phyloP scores from a whole-genome alignment of 176 grass and related monocot species.

The Ananas comosus region DNA sequence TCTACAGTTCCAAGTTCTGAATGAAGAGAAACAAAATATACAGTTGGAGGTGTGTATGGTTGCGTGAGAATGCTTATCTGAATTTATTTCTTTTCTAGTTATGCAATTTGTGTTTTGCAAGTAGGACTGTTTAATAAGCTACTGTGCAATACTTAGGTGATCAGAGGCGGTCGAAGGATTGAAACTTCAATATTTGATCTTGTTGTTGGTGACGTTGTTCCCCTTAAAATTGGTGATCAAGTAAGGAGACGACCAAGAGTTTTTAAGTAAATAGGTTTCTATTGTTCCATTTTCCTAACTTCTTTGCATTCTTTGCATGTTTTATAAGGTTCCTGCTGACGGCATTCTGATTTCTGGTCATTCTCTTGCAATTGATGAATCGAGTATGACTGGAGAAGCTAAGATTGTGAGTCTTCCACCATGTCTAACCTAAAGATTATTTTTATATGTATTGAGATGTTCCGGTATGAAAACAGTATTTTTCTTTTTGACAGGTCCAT shows the following conservation, averaged over 20 bases:
- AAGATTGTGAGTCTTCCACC: conserved; percentile 54
- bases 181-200: conserved; percentile 84
- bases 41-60: conserved; percentile 62
- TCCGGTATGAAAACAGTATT: not conserved
- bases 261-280: conserved; percentile 29
- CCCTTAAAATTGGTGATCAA: conserved; percentile 98
- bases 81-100: conserved; percentile 10
- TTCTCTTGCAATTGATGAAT: conserved; percentile 98
- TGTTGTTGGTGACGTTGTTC: conserved; percentile 86
- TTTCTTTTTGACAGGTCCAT: conserved; percentile 46
- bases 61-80: not conserved
- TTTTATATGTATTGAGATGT: conserved; percentile 8
- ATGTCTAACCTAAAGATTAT: not conserved
- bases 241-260: conserved; percentile 33
- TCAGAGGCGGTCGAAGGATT: conserved; percentile 81
- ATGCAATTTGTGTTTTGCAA: conserved; percentile 7
- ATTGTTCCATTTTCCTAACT: conserved; percentile 18
- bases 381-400: conserved; percentile 92
- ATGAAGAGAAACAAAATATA: conserved; percentile 99
- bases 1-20: conserved; percentile 88
- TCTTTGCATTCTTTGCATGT: conserved; percentile 25
- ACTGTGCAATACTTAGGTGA: conserved; percentile 35
- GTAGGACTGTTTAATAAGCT: conserved; percentile 20
- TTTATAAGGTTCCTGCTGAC: conserved; percentile 80
- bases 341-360: conserved; percentile 83